These are phyloP conservation scores for Septoria linicola DNA, from an alignment of 2,329 filamentous ascomycete genomes.

Conservation along the genomic window DNA sequence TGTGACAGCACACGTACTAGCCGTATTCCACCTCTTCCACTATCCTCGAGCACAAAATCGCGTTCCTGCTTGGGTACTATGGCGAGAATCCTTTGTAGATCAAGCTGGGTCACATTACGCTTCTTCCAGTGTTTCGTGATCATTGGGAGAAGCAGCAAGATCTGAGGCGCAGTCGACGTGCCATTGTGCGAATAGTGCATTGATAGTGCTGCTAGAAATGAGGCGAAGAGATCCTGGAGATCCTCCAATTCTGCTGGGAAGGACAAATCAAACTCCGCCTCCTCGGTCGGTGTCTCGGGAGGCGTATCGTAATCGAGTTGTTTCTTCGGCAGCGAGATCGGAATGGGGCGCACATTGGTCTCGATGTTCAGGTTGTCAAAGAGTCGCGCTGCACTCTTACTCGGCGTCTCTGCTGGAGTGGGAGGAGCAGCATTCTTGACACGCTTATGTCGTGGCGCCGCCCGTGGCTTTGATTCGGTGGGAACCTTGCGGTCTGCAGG, in stretches of 20 bases:
- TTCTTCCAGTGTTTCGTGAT: slow-evolving; percentile 48
- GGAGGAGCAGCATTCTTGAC: slow-evolving; percentile 34
- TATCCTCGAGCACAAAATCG: slow-evolving; percentile 32
- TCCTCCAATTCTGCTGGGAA: slow-evolving; percentile 47
- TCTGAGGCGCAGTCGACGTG: slow-evolving; percentile 45
- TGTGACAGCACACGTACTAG: slow-evolving; percentile 22
- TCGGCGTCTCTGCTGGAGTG: slow-evolving; percentile 38
- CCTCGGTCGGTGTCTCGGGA: slow-evolving; percentile 32
- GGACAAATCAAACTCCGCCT: slow-evolving; percentile 20
- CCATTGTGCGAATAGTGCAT: slow-evolving; percentile 53
- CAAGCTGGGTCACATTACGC: slow-evolving; percentile 47
- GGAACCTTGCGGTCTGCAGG: background rate
- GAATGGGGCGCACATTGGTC: slow-evolving; percentile 23
- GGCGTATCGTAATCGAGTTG: slow-evolving; percentile 35
- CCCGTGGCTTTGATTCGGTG: slow-evolving; percentile 15
- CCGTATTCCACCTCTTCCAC: slow-evolving; percentile 34
- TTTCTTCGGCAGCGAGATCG: slow-evolving; percentile 23
- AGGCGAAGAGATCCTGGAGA: slow-evolving; percentile 47
- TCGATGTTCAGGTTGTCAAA: slow-evolving; percentile 38
- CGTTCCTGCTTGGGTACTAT: slow-evolving; percentile 35
- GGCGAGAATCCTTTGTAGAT: slow-evolving; percentile 49
- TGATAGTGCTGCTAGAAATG: slow-evolving; percentile 51
- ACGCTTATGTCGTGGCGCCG: slow-evolving; percentile 37
- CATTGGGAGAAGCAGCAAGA: slow-evolving; percentile 42
- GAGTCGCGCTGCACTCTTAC: slow-evolving; percentile 35